Conservation (phyloP, 2,329 filamentous ascomycete species). For the Cercospora berteroae region DNA sequence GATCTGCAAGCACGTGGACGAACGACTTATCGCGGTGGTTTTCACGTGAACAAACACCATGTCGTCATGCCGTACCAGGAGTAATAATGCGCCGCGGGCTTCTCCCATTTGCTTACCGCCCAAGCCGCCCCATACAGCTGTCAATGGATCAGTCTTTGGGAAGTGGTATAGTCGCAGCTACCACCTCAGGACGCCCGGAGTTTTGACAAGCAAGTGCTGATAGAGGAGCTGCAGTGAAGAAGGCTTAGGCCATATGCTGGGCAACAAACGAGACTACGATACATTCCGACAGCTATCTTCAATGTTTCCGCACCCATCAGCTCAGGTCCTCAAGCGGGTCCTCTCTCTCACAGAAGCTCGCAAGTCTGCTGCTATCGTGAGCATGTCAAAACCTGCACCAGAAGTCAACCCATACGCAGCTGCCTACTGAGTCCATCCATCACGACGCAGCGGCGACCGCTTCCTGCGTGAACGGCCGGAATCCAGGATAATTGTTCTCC, state of each 20-base stretch:
- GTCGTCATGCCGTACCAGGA: neutral
- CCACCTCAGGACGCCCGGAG: neutral
- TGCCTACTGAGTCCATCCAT: neutral
- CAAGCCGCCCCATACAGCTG: neutral
- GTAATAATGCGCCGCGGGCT: neutral
- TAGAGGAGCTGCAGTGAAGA: neutral
- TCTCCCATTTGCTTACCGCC: neutral
- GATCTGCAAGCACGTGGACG: neutral
- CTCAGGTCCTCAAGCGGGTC: no score
- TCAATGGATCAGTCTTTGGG: neutral
- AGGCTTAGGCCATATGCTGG: neutral
- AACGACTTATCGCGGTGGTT: neutral
- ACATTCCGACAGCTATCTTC: no score
- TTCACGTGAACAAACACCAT: neutral
- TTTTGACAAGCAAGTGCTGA: neutral
- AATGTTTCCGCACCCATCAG: no score
- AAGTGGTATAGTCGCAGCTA: neutral
- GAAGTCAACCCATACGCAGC: neutral
- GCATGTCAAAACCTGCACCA: neutral
- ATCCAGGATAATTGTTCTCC: slow-evolving; percentile 23
- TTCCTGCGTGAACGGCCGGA: slow-evolving; percentile 22
- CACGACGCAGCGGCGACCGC: neutral
- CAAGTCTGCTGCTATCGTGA: neutral
- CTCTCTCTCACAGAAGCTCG: neutral
- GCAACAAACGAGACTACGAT: neutral